These are phyloP conservation scores for Puccinia horiana DNA, from an alignment of 1,284 basidiomycete genomes.

Conservation along the genomic window DNA sequence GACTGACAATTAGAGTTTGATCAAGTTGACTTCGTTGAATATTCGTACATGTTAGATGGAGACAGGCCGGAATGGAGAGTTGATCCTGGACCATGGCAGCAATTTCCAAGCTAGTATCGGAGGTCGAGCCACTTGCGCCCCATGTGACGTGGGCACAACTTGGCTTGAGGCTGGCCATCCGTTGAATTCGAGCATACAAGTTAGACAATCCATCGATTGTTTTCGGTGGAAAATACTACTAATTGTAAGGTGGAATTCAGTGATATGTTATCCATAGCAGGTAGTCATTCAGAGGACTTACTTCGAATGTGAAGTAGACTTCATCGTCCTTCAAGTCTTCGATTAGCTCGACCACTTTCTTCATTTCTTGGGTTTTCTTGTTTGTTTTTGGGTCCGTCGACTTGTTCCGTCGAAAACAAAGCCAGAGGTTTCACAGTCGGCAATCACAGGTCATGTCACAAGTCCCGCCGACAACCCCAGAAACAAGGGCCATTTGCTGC, in stretches of 20 bases:
- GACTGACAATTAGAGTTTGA: conserved; percentile 64
- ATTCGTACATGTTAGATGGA: conserved; percentile 98
- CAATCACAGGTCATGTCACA: not conserved
- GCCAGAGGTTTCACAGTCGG: not conserved
- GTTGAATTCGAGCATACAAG: conserved; percentile 74
- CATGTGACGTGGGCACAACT: conserved; percentile 86
- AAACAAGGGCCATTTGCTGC: too few species aligned
- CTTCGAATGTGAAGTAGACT: conserved; percentile 44
- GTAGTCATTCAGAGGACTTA: not conserved
- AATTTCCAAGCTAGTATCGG: conserved; percentile 81
- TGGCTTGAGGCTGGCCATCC: conserved; percentile 70
- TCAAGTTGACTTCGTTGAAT: conserved; percentile 87
- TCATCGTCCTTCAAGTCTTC: conserved; percentile 5
- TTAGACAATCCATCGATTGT: conserved; percentile 90
- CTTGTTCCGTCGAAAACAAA: not conserved
- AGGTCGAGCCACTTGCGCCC: conserved; percentile 94
- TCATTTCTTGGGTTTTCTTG: conserved; percentile 14
- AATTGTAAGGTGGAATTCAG: conserved; percentile 1
- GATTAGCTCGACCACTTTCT: conserved; percentile 32
- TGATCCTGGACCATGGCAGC: conserved; percentile 67
- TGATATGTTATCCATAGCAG: conserved; percentile 29
- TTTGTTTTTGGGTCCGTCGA: not conserved
- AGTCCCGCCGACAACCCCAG: too few species aligned
- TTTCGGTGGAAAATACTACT: conserved; percentile 90
- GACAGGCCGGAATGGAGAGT: conserved; percentile 79